phyloP scores from a whole-genome alignment of 371 early-diverging fungal genomes.

The Circinella minor region DNA sequence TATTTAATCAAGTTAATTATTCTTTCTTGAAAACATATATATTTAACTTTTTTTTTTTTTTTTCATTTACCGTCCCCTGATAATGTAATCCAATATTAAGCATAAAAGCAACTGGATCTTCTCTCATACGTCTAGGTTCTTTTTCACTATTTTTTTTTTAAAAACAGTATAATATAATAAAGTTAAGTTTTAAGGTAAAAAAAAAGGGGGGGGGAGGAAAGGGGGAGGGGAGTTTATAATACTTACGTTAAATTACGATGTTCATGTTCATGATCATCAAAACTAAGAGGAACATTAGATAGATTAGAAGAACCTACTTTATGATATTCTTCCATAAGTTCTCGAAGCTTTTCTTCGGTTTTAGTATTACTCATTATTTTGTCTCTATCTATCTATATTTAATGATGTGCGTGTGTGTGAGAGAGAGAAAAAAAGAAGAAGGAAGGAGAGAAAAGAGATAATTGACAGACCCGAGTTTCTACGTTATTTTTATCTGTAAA shows the following conservation, averaged over 20 bases:
- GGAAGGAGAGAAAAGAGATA: background rate
- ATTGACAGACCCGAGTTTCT: background rate
- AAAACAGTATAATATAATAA: background rate
- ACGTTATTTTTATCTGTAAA: background rate
- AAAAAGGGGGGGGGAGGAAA: background rate
- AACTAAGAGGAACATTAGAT: background rate
- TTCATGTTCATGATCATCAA: conserved; percentile 16
- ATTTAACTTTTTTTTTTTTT: no score
- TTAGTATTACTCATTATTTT: conserved; percentile 11
- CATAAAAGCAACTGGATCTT: conserved; percentile 82
- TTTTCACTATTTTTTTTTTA: conserved; percentile 44
- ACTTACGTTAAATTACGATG: conserved; percentile 32
- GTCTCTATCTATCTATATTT: background rate
- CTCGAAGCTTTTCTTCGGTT: conserved; percentile 22
- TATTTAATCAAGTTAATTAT: no score
- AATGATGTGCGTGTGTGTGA: background rate
- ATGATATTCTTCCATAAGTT: conserved; percentile 25
- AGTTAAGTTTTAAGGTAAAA: background rate
- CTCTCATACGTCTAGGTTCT: conserved; percentile 71
- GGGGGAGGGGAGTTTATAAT: background rate
- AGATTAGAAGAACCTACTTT: background rate
- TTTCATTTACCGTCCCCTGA: conserved; percentile 70
- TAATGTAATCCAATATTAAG: conserved; percentile 73
- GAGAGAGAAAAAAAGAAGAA: background rate
- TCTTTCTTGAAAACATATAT: no score